Conservation (phyloP, 306 rosid genomes). For the Casuarina equisetifolia region DNA sequence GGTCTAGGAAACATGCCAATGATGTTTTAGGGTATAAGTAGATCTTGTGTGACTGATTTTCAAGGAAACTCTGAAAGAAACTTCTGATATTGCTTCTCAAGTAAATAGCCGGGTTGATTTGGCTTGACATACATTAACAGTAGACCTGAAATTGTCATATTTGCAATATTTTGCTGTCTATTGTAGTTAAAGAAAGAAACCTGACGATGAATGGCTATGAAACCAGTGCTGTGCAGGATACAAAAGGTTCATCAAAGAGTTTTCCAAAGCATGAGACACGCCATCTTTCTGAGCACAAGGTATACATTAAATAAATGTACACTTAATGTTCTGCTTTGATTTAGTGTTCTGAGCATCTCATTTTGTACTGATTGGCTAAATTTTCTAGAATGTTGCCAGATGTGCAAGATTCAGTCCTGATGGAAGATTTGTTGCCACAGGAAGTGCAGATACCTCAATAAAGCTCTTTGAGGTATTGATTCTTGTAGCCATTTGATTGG, state of each 20-base stretch:
- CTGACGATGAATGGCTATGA: conserved; percentile 27
- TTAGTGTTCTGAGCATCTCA: conserved; percentile 14
- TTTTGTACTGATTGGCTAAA: conserved; percentile 48
- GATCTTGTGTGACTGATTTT: background rate
- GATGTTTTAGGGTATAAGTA: background rate
- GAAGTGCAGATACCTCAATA: conserved; percentile 91
- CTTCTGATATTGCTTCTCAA: background rate
- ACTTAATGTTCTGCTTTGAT: conserved; percentile 8
- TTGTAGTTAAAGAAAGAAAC: conserved; percentile 19
- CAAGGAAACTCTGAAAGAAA: background rate
- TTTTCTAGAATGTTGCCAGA: conserved; percentile 89
- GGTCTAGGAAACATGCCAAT: background rate
- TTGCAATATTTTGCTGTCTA: conserved; percentile 2
- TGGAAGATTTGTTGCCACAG: conserved; percentile 85
- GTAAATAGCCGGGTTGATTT: background rate
- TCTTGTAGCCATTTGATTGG: conserved; percentile 1
- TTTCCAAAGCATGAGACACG: conserved; percentile 86
- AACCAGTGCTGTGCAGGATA: conserved; percentile 59
- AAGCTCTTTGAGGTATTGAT: conserved; percentile 82
- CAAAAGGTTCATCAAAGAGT: conserved; percentile 67
- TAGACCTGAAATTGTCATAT: background rate
- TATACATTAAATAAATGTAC: conserved; percentile 24
- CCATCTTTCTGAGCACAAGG: conserved; percentile 97
- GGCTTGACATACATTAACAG: background rate
- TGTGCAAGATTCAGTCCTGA: conserved; percentile 93